Evolutionary conservation across 192 early-diverging fungal species (phyloP), one percentile per base, ranked within the genome.

Genomic region (Linnemannia hyalina): DNA sequence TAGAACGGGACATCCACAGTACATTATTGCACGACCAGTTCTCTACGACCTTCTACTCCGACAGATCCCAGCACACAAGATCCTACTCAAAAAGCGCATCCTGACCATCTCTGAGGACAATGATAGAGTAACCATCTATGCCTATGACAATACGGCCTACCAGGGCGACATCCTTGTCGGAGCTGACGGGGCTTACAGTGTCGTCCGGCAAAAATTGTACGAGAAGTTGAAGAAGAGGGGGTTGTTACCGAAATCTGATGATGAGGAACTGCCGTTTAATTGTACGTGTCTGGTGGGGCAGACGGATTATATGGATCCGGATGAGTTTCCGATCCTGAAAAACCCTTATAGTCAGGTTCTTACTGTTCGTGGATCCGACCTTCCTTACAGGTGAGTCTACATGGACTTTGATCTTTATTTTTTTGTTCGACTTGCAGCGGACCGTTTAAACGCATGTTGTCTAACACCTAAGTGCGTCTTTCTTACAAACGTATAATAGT

Each of bases 161-260:
- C 47, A 68, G 46, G 88, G 88, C 13, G 75, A 75, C 35, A 32
- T 87, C 15, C 47, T 89, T 15, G 84, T 89, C 0, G 88, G 84
- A 32, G 78, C 80, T 0, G 89, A 89, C 73, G 85, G 85, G n/a
- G 76, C 78, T 0, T 77, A 78, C 23, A 82, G 80, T 52, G 60
- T 36, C 6, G 76, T 88, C 3, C 80, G 85, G 32, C 68, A 82
- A 29, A 16, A 36, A 0, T 11, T 82, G 10, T 76, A 72, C 40
- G 26, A 76, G 41, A 23, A 76, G 7, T 63, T 82, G 41, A 46
- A 72, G 20, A 41, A 72, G 9, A 38, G 22, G 9, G 54, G 38
- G 6, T 6, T 9, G 23, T 11, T 82, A 20, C 80, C 80, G 0
- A 10, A 16, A 0, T 11, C 54, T 1, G 60, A 65, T 65, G 60